Evolutionary conservation across 208 protist genomes (phyloP).

Genomic region (Crithidia sp.): DNA sequence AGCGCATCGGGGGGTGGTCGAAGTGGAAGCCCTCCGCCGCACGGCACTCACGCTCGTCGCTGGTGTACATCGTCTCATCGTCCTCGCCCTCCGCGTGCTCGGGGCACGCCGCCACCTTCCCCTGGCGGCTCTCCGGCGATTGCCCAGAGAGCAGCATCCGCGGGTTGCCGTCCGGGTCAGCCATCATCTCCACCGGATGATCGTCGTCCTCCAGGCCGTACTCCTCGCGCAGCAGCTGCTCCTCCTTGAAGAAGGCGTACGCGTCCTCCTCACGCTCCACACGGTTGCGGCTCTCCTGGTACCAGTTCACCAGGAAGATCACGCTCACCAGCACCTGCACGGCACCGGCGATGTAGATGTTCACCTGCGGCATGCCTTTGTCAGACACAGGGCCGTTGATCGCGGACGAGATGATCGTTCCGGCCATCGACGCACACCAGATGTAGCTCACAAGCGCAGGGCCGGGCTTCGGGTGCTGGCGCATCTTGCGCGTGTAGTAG

Average conservation of each 20-base stretch:
- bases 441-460: too few species aligned
- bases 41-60: not conserved
- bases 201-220: not conserved
- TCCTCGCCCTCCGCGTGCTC: not conserved
- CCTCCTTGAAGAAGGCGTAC: constrained; percentile 2
- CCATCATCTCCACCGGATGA: not conserved
- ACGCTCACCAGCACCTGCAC: constrained; percentile 44
- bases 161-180: not conserved
- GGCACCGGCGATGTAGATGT: constrained; percentile 41
- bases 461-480: too few species aligned
- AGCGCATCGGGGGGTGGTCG: constrained; percentile 8
- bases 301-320: constrained; percentile 62
- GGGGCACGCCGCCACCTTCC: constrained; percentile 3
- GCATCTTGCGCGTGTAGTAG: too few species aligned
- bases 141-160: not conserved
- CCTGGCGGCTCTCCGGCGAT: not conserved
- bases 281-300: constrained; percentile 48
- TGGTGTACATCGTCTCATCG: not conserved
- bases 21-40: constrained; percentile 1
- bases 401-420: too few species aligned
- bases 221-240: not conserved
- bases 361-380: constrained; percentile 15
- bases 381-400: too few species aligned
- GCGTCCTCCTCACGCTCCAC: constrained; percentile 44
- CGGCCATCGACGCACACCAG: too few species aligned